Evolutionary conservation across 2,329 filamentous ascomycete genomes (phyloP).

Genomic region (Dissoconium aciculare): DNA sequence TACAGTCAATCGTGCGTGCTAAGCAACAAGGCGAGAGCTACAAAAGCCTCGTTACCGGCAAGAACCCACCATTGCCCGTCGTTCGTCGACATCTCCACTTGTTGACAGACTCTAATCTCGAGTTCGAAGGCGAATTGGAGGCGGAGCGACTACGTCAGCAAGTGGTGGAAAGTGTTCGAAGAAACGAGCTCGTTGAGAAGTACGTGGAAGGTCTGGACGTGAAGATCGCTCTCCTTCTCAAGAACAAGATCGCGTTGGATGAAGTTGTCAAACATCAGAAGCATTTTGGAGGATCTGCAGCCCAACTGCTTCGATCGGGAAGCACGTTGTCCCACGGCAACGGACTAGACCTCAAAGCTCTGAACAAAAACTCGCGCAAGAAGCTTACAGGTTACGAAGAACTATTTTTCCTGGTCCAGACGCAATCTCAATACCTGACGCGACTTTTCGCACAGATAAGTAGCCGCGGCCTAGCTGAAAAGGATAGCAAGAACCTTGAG

Average conservation of each 20-base stretch:
- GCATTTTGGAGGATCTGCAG: slow-evolving; percentile 62
- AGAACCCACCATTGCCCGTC: slow-evolving; percentile 90
- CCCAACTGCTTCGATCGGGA: slow-evolving; percentile 20
- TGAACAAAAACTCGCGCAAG: slow-evolving; percentile 90
- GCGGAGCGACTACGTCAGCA: slow-evolving; percentile 90
- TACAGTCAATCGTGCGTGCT: slow-evolving; percentile 88
- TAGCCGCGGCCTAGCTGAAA: slow-evolving; percentile 72
- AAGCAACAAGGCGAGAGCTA: slow-evolving; percentile 96
- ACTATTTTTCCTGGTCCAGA: slow-evolving; percentile 92
- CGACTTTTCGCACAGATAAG: slow-evolving; percentile 72
- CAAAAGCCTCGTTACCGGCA: slow-evolving; percentile 88
- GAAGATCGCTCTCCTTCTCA: slow-evolving; percentile 94
- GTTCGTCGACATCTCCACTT: slow-evolving; percentile 97
- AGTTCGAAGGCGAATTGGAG: slow-evolving; percentile 97
- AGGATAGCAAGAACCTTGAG: slow-evolving; percentile 83
- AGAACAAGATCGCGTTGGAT: slow-evolving; percentile 98
- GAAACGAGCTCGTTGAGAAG: slow-evolving; percentile 93
- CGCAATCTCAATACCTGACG: slow-evolving; percentile 86
- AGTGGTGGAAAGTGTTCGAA: slow-evolving; percentile 89
- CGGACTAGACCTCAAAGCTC: slow-evolving; percentile 81
- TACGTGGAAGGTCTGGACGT: slow-evolving; percentile 98
- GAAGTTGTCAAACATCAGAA: slow-evolving; percentile 95
- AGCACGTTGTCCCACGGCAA: slow-evolving; percentile 44
- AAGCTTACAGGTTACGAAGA: slow-evolving; percentile 97
- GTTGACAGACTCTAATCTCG: slow-evolving; percentile 94